Conservation (phyloP, 2,329 filamentous ascomycete species). For the Uncinocarpus reesii region DNA sequence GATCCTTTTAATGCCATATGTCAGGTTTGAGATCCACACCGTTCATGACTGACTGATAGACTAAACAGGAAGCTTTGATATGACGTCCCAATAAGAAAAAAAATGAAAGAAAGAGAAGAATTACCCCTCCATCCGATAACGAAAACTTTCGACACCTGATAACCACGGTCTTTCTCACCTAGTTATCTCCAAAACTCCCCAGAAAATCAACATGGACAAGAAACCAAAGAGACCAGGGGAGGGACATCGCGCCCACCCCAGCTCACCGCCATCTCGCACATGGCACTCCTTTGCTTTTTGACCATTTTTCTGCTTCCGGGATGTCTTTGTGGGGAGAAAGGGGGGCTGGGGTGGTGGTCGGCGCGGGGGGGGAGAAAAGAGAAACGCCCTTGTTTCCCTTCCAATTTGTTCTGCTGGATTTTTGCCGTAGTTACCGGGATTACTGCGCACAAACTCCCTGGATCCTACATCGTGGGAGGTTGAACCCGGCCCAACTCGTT, state of each 20-base stretch:
- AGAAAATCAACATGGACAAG: background rate
- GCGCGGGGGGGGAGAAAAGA: no score
- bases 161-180: background rate
- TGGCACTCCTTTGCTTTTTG: background rate
- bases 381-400: no score
- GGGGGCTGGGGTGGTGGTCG: no score
- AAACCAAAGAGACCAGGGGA: background rate
- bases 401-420: no score
- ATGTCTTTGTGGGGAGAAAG: no score
- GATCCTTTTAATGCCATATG: no score
- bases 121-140: constrained; percentile 1
- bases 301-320: background rate
- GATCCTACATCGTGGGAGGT: background rate
- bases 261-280: constrained; percentile 6
- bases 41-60: no score
- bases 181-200: no score
- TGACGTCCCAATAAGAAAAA: background rate
- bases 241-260: background rate
- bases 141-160: background rate
- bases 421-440: no score
- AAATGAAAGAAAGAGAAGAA: background rate
- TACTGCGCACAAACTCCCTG: background rate
- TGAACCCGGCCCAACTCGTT: constrained; percentile 4
- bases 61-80: constrained; percentile 5
- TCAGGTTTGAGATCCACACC: no score